phyloP scores from a whole-genome alignment of 306 rosid species.

The Pyrus bretschneideri region DNA sequence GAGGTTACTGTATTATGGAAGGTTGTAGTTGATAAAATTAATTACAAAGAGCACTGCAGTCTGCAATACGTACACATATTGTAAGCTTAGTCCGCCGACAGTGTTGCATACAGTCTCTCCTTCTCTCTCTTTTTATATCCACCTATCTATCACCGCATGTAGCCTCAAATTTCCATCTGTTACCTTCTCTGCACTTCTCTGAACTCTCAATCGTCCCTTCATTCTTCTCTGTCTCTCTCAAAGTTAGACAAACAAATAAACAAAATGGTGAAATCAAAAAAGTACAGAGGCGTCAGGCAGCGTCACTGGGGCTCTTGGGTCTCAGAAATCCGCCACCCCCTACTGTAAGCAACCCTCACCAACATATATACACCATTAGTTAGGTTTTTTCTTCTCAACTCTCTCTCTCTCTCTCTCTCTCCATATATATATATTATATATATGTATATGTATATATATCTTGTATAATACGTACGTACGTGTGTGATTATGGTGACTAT shows the following conservation, averaged over 20 bases:
- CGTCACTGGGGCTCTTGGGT: conserved; percentile 60
- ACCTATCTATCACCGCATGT: neutral
- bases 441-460: neutral
- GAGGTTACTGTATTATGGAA: neutral
- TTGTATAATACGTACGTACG: neutral
- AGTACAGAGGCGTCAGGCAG: conserved; percentile 53
- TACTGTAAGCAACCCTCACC: conserved; percentile 26
- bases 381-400: neutral
- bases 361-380: neutral
- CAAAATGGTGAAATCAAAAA: conserved; percentile 35
- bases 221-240: neutral
- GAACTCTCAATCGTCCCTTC: neutral
- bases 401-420: too few species aligned
- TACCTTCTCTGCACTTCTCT: neutral
- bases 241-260: neutral
- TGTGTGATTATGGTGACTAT: neutral
- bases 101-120: neutral
- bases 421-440: neutral
- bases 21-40: neutral
- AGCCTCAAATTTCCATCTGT: neutral
- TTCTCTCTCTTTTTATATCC: neutral
- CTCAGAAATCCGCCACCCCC: conserved; percentile 49
- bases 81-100: neutral
- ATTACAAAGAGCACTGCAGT: neutral
- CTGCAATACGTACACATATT: neutral